Evolutionary conservation across 208 protist species (phyloP), one percentile per base, ranked within the genome.

Genomic region (Naegleria gruberi): DNA sequence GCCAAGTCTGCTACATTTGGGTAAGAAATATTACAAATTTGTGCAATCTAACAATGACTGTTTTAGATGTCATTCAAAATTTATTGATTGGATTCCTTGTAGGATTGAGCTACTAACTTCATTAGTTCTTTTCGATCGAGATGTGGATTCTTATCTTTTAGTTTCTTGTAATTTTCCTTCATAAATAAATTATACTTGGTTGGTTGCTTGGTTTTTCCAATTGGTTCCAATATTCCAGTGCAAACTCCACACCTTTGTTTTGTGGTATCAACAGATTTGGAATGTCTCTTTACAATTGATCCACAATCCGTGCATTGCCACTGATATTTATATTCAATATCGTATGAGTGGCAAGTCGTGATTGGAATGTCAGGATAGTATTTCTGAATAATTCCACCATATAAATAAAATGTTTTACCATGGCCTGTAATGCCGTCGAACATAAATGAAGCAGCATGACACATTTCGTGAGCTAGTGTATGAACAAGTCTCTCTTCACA

Each of bases 401-500:
- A 86, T 12, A 15, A 34, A 86, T 42, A 86, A 40, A 86, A 86
- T 42, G 41, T 46, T 26, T 86, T 86, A 37, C 82, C 82, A 40
- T 86, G 82, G 12, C 82, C 82, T 86, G 30, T 86, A 30, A 86
- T n/a, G 4, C 43, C 30, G 45, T 86, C 23, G n/a, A 86, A 40
- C 17, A 23, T 45, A 40, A 86, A 86, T 8, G 40, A 30, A 46
- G 82, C 82, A 86, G 34, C 82, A 40, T 86, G 82, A 86, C 82
- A 86, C 82, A 86, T 86, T 46, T 86, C 82, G 15, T 86, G 82
- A 6, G 82, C 82, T 30, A 86, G 41, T 40, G 82, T 86, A 6
- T 86, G 15, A 34, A 23, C 23, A 30, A 86, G n/a, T 46, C 82
- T 1, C 15, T 86, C 82, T n/a, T 42, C 42, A 34, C 43, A 23